Evolutionary conservation across 1,284 basidiomycete species (phyloP), one percentile per base, ranked within the genome.

Genomic region (Meira nashicola): DNA sequence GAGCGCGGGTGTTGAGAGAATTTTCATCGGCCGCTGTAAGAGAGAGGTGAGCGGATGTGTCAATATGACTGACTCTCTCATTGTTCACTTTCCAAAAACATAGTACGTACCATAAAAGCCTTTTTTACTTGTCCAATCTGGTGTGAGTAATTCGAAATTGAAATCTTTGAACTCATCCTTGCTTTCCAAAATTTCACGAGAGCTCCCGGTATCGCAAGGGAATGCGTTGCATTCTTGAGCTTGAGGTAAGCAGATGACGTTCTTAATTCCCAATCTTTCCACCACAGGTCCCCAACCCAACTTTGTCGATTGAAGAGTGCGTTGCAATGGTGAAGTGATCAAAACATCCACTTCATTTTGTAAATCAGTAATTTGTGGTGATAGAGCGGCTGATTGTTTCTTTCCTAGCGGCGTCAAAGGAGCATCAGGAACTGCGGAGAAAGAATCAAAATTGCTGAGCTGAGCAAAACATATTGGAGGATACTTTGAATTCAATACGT

Each of bases 141-240:
- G 67, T 8, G 72, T 71, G 39, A 78, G 68, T n/a, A 53, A 55
- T n/a, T 63, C 64, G 25, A 78, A 56, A 62, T 78, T 68, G 48
- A 76, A 73, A 46, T 65, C 65, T 8, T 60, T 57, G 37, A 77
- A 70, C 57, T 77, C 72, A 11, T 68, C 64, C 19, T 71, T 65
- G 11, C 55, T 49, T 50, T 77, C 73, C 46, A 78, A 69, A 39
- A 65, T 64, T 39, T 63, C 65, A 40, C 65, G 67, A 8, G 63
- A 46, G 4, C 74, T 77, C 33, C 76, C 76, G 4, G 75, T 78
- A 57, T 78, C 76, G 58, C 75, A 77, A 3, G 75, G 76, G 47
- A 67, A 66, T 25, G 54, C 71, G 59, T 73, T 77, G 62, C 72
- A 76, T 46, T 77, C 73, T 57, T 78, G 76, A 37, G 74, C 62